Base-by-base conservation (phyloP, 2,329 filamentous ascomycete species). In the Hypoxylon sp. region DNA sequence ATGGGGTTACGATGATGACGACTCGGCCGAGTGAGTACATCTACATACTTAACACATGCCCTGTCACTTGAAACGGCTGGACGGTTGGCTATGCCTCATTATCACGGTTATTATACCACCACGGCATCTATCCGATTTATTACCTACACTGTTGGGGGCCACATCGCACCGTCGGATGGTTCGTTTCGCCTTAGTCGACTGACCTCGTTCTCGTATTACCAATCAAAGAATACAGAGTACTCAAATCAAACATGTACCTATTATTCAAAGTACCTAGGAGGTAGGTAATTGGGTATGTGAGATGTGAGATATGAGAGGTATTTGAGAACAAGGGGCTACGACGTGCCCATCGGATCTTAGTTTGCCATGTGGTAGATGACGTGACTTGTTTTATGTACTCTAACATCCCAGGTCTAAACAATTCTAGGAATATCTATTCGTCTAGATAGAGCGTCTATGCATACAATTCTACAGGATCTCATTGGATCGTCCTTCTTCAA, bases 11-110 rank as follows among this genome's bases (percentile, higher is more conserved):
- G 13, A 41, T 11, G 27, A 50, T 44, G 37, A 50, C 31, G 41
- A 54, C 41, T 57, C 54, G 54, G 49, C 50, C 54, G 54, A 57
- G 42, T 40, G 20, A 34, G 35, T 35, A 36, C 30, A 35, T 32
- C 16, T 23, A 46, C 17, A 35, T 50, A 23, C 36, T 27, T 32
- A 43, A 36, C 27, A 20, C 5, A 13, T 35, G 17, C 27, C 41
- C 17, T 40, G 34, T n/a, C 17, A 9, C 7, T 19, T 15, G 31
- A 23, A 45, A 44, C 36, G 40, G 40, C 19, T 46, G 35, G 19
- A 27, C 21, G 26, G 25, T 8, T 9, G 11, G 19, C 30, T 21
- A 30, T 21, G 3, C 29, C 29, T 43, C n/a, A n/a, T 12, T 50
- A 20, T 30, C 29, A 37, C 51, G 35, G 31, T 19, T 42, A 31